Conservation (phyloP, 306 rosid genomes). For the Vicia faba region DNA sequence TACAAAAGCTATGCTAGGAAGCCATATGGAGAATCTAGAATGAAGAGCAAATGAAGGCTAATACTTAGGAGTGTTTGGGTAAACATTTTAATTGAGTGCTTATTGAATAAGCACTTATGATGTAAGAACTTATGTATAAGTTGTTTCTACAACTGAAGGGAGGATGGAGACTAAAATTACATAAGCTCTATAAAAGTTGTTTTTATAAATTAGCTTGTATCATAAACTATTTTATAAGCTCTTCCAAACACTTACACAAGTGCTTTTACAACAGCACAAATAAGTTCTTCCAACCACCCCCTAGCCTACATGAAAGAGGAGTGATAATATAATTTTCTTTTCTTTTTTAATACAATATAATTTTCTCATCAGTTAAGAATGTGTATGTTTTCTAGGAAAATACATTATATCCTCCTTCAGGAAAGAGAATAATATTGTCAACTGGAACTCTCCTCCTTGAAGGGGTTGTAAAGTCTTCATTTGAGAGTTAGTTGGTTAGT, state of each 20-base stretch:
- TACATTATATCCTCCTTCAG: conserved; percentile 1
- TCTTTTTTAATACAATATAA: not conserved
- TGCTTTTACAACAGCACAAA: not conserved
- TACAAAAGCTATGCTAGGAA: conserved; percentile 4
- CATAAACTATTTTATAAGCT: conserved; percentile 1
- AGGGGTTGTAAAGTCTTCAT: not conserved
- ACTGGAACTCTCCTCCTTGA: conserved; percentile 3
- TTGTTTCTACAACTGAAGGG: not conserved
- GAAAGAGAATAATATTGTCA: not conserved
- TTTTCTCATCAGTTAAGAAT: not conserved
- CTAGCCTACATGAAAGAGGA: not conserved
- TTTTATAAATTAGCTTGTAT: not conserved
- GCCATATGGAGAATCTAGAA: not conserved
- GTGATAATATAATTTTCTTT: not conserved
- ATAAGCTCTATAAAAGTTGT: conserved; percentile 1
- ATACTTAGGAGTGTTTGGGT: not conserved
- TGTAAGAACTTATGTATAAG: not conserved
- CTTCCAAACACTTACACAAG: not conserved
- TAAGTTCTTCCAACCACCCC: conserved; percentile 7
- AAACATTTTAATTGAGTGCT: not conserved
- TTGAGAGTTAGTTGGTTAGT: not conserved
- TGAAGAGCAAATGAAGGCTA: conserved; percentile 2
- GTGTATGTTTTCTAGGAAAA: conserved; percentile 4
- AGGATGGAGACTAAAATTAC: not conserved
- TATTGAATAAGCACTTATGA: not conserved